Evolutionary conservation across 495 filamentous ascomycete species (phyloP), one percentile per base, ranked within the genome.

Genomic region (Penicillium coffeae): DNA sequence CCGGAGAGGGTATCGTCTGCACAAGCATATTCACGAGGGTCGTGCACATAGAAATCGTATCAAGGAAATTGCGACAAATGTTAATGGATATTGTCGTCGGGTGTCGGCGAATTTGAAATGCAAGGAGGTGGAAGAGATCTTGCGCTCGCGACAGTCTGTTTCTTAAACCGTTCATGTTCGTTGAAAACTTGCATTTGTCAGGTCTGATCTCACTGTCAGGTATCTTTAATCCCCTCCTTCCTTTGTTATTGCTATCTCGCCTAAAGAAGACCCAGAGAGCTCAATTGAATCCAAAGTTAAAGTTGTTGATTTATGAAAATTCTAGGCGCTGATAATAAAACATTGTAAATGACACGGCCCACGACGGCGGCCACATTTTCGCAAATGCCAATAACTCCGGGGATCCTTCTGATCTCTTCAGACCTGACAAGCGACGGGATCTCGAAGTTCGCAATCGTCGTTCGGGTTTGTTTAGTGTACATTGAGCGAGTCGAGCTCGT

Each of bases 361-460:
- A 50, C 39, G 25, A 49, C 42, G 48, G 22, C 37, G 50, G 47
- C 50, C 38, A 15, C 50, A 55, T 59, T 63, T 56, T 56, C 60
- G 57, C 59, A 56, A 56, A 56, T 63, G 56, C 69, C 66, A 52
- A 62, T 51, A 71, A 73, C 68, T 71, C 69, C 69, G 50, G 53
- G 52, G 55, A 56, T 60, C 58, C 58, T 51, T 53, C 51, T 49
- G 54, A 52, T 64, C 51, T 59, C 52, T 62, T 49, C 54, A 47
- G 40, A 52, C 44, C 50, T 35, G 38, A 44, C 48, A 40, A 40
- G 40, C 42, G n/a, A 38, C 18, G 21, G 9, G 18, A n/a, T 41
- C 32, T 18, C 32, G 14, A 25, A 46, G 25, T 4, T 4, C 25
- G 10, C 25, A 30, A 38, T 15, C n/a, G 32, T 25, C 40, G 44